Percentiles rank a stretch among this genome's conserved stretches.
Evolutionary conservation across 495 filamentous ascomycete genomes (phyloP).

Genomic region (Xylaria sp.): DNA sequence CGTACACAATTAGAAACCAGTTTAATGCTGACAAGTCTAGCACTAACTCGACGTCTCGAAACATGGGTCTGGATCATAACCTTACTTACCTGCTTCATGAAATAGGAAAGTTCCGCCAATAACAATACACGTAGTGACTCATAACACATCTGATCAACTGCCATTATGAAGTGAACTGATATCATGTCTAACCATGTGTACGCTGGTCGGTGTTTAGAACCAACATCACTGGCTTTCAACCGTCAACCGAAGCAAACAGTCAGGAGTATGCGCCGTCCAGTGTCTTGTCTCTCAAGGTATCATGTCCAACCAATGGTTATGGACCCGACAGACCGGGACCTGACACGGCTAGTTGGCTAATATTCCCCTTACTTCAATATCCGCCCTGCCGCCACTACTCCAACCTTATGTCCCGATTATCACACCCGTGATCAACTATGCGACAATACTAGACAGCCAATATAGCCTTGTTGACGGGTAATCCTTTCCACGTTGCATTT

Average conservation of each 20-base stretch:
- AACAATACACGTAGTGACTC: neutral
- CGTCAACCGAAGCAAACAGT: constrained; percentile 2
- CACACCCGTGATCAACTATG: neutral
- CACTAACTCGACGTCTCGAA: constrained; percentile 11
- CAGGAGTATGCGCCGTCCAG: neutral
- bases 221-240: neutral
- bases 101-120: neutral
- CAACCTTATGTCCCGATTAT: neutral
- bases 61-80: neutral
- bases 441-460: neutral
- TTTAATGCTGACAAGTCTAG: neutral
- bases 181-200: neutral
- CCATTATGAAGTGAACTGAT: neutral
- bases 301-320: constrained; percentile 6
- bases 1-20: neutral
- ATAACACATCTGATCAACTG: neutral
- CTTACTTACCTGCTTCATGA: neutral
- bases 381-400: neutral
- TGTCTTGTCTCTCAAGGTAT: constrained; percentile 2
- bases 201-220: constrained; percentile 10
- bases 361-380: neutral
- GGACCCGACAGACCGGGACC: constrained; percentile 3
- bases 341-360: neutral
- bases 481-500: neutral
- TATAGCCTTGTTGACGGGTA: neutral